Evolutionary conservation across 306 rosid species (phyloP).

Genomic region (Gillenia trifoliata): DNA sequence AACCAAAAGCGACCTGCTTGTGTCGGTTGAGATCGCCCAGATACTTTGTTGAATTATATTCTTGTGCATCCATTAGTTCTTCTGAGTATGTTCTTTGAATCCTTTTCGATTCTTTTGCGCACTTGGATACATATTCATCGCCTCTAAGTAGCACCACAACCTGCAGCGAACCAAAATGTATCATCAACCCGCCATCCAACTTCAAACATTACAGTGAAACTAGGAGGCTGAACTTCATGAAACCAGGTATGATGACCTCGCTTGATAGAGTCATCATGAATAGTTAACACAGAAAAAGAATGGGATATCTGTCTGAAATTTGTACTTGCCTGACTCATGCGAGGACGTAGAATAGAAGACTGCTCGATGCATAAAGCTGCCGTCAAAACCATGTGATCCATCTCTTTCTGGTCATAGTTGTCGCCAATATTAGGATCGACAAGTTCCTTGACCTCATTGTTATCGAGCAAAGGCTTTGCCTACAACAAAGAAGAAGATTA

Average conservation of each 20-base stretch:
- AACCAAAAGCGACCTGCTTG: conserved; percentile 47
- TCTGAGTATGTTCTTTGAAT: conserved; percentile 70
- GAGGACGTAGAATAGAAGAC: conserved; percentile 62
- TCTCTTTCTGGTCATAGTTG: conserved; percentile 40
- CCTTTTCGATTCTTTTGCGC: conserved; percentile 20
- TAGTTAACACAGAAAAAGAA: not conserved
- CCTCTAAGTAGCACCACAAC: conserved; percentile 56
- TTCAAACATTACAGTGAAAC: not conserved
- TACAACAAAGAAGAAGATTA: conserved; percentile 18
- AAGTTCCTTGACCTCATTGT: conserved; percentile 37
- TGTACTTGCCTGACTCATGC: conserved; percentile 71
- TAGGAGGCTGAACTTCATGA: not conserved
- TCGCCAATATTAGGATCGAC: conserved; percentile 64
- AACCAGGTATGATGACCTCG: not conserved
- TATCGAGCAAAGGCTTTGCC: conserved; percentile 68
- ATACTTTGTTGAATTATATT: conserved; percentile 76
- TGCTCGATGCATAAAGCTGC: conserved; percentile 81
- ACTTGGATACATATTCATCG: conserved; percentile 28
- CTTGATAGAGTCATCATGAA: no score
- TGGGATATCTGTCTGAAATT: not conserved
- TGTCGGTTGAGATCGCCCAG: conserved; percentile 49
- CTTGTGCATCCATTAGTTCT: conserved; percentile 71
- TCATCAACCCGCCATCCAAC: not conserved
- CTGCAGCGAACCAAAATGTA: conserved; percentile 31
- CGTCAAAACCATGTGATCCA: conserved; percentile 57